Evolutionary conservation across 2,329 filamentous ascomycete species (phyloP).

Genomic region (Aspergillus flavus): DNA sequence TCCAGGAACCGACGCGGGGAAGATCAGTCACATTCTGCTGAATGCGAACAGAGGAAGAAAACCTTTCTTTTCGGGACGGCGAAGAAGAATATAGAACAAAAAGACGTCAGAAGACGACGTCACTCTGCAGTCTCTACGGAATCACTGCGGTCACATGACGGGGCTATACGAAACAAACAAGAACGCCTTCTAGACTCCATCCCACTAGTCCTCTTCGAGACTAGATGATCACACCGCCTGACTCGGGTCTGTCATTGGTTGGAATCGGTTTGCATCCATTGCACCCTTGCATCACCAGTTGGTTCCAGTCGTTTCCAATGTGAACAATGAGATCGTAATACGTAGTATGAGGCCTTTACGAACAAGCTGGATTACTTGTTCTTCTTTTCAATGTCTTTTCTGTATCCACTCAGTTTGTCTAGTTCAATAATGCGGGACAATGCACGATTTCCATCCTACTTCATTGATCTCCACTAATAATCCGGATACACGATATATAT

Average conservation of each 20-base stretch:
- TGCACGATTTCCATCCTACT: too few species aligned
- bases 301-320: too few species aligned
- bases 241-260: neutral
- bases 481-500: too few species aligned
- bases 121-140: slow-evolving; percentile 1
- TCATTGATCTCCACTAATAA: too few species aligned
- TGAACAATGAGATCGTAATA: neutral
- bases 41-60: neutral
- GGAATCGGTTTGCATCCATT: neutral
- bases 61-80: neutral
- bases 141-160: neutral
- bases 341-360: too few species aligned
- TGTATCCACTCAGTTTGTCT: too few species aligned
- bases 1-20: neutral
- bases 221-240: neutral
- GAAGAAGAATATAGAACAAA: neutral
- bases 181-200: neutral
- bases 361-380: too few species aligned
- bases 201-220: neutral
- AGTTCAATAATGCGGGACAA: too few species aligned
- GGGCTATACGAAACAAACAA: neutral
- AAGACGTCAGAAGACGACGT: neutral
- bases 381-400: too few species aligned
- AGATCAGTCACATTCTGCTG: neutral
- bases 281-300: neutral